Percentiles rank a stretch among this genome's conserved stretches.
Evolutionary conservation across 306 rosid genomes (phyloP).

Genomic region (Cucurbita pepo): DNA sequence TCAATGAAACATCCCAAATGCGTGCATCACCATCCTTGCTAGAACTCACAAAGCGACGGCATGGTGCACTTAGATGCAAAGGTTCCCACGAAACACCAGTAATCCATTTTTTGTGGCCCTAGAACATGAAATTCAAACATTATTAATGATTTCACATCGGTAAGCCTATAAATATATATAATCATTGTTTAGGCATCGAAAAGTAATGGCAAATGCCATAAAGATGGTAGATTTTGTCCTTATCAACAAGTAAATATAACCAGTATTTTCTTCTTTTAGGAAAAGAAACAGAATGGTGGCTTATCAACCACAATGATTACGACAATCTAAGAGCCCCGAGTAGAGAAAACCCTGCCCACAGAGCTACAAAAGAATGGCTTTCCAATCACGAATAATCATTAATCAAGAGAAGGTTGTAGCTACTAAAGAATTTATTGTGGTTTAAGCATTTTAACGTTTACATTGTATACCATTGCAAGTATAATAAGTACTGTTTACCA

Average conservation of each 20-base stretch:
- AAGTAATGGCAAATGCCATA: background rate
- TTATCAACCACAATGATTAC: background rate
- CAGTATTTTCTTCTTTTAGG: background rate
- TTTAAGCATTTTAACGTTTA: background rate
- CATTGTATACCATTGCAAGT: background rate
- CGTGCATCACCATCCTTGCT: conserved; percentile 99
- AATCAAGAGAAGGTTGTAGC: background rate
- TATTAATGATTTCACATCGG: background rate
- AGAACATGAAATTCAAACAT: background rate
- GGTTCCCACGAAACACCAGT: conserved; percentile 99
- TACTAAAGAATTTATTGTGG: background rate
- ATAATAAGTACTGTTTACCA: background rate
- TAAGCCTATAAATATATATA: background rate
- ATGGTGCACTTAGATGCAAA: conserved; percentile 63
- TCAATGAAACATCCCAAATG: conserved; percentile 66
- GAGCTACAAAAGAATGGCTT: background rate
- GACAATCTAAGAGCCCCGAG: background rate
- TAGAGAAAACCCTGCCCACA: background rate
- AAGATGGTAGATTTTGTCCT: background rate
- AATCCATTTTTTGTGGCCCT: conserved; percentile 97
- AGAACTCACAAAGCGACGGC: conserved; percentile 91
- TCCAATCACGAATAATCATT: background rate
- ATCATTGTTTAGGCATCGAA: background rate
- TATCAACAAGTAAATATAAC: background rate
- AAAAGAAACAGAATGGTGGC: background rate